Conservation (phyloP, 345 rosid species). For the Combretum micranthum region DNA sequence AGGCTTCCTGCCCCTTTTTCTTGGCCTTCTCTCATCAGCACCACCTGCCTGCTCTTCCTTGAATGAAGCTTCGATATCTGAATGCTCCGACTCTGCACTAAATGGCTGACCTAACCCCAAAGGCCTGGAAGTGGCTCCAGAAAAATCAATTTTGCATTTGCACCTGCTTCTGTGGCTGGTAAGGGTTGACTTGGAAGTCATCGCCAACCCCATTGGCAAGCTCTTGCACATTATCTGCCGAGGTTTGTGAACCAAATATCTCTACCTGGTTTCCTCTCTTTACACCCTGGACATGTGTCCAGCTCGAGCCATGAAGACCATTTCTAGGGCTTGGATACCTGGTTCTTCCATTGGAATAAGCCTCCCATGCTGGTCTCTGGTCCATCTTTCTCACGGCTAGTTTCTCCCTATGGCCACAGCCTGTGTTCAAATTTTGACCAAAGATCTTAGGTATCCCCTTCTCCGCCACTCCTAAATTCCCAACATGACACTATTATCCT, state of each 20-base stretch:
- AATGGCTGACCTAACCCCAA: conserved; percentile 32
- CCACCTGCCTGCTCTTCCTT: conserved; percentile 35
- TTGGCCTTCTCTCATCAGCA: conserved; percentile 65
- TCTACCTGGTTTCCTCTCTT: conserved; percentile 38
- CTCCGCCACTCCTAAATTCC: conserved; percentile 35
- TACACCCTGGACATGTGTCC: conserved; percentile 44
- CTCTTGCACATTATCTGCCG: conserved; percentile 36
- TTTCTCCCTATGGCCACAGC: conserved; percentile 66
- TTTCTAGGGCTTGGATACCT: conserved; percentile 36
- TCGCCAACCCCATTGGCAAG: conserved; percentile 39
- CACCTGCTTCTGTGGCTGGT: conserved; percentile 44
- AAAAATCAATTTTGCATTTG: conserved; percentile 75
- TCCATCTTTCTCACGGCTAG: conserved; percentile 84
- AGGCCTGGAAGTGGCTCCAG: conserved; percentile 59
- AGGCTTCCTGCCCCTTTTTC: conserved; percentile 94
- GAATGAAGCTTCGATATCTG: conserved; percentile 75
- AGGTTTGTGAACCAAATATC: conserved; percentile 33
- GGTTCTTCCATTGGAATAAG: conserved; percentile 36
- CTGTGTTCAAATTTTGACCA: conserved; percentile 61
- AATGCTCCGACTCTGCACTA: conserved; percentile 49
- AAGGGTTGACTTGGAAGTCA: conserved; percentile 34
- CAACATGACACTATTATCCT: conserved; percentile 33
- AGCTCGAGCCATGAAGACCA: conserved; percentile 40
- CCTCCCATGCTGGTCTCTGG: conserved; percentile 52
- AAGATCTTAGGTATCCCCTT: conserved; percentile 60